Conservation (phyloP, 2,329 filamentous ascomycete species). For the Thelonectria rubi region DNA sequence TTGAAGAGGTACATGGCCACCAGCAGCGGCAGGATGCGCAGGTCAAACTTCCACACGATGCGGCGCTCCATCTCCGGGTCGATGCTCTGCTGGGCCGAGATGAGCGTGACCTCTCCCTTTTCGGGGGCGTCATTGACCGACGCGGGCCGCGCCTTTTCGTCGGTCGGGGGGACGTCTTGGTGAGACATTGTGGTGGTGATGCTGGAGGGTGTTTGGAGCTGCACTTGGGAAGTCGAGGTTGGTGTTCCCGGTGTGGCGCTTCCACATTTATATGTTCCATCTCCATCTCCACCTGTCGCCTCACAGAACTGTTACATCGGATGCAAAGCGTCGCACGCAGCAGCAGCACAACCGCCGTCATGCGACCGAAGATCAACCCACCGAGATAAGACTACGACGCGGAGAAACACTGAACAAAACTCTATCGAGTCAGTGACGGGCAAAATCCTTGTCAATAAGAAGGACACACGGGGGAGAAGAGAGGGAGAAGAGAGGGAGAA, state of each 20-base stretch:
- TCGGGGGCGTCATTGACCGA: constrained; percentile 13
- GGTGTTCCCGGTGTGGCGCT: neutral
- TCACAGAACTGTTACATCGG: neutral
- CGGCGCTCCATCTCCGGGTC: constrained; percentile 15
- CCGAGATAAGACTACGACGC: neutral
- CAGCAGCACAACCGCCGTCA: too few relatives aligned
- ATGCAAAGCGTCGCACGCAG: neutral
- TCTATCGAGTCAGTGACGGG: neutral
- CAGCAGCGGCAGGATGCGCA: constrained; percentile 21
- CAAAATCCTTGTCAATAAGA: neutral
- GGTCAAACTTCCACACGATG: constrained; percentile 25
- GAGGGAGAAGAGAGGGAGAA: too few relatives aligned
- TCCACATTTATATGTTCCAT: neutral
- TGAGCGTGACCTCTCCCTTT: constrained; percentile 20
- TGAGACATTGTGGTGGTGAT: neutral
- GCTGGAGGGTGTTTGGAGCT: neutral
- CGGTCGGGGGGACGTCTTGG: neutral
- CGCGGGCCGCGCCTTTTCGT: constrained; percentile 16
- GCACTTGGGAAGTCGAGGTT: too few relatives aligned
- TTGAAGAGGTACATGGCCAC: constrained; percentile 26
- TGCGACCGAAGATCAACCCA: neutral
- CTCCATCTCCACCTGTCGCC: neutral
- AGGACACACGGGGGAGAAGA: too few relatives aligned
- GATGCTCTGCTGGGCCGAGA: constrained; percentile 22
- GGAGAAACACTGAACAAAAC: neutral